Conservation (phyloP, 768 basidiomycete species). For the Daedaleopsis sinensis region DNA sequence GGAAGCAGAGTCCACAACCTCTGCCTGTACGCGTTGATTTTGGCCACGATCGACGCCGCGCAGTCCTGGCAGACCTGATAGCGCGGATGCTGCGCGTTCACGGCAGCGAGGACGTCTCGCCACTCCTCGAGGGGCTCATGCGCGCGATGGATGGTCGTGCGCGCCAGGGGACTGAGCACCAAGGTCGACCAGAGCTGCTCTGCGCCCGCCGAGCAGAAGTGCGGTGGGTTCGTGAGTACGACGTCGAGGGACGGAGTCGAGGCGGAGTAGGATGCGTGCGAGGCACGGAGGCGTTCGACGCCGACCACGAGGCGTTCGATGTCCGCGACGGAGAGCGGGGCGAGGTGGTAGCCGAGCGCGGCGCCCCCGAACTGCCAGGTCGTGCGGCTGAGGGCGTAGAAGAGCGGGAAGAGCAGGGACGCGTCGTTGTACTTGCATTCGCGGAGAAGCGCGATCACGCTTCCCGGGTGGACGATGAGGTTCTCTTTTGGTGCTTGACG, state of each 20-base stretch:
- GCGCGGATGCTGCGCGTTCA: neutral
- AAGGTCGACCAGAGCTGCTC: constrained; percentile 4
- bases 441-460: constrained; percentile 30
- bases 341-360: constrained; percentile 24
- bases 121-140: constrained; percentile 23
- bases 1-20: constrained; percentile 17
- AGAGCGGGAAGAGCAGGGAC: constrained; percentile 27
- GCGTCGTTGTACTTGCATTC: constrained; percentile 21
- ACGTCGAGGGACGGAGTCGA: neutral
- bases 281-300: constrained; percentile 22
- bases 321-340: constrained; percentile 26
- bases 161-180: neutral
- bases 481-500: constrained; percentile 11
- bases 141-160: neutral
- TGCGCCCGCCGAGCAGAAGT: constrained; percentile 9
- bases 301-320: constrained; percentile 28
- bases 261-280: constrained; percentile 9
- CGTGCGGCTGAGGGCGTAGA: constrained; percentile 31
- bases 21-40: constrained; percentile 8
- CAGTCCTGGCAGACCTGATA: constrained; percentile 16
- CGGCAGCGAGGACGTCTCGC: constrained; percentile 4
- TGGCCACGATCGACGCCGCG: neutral
- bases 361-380: constrained; percentile 24
- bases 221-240: constrained; percentile 11
- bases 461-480: constrained; percentile 27